phyloP scores from a whole-genome alignment of 75 land plant species.

The Gnetum montanum region DNA sequence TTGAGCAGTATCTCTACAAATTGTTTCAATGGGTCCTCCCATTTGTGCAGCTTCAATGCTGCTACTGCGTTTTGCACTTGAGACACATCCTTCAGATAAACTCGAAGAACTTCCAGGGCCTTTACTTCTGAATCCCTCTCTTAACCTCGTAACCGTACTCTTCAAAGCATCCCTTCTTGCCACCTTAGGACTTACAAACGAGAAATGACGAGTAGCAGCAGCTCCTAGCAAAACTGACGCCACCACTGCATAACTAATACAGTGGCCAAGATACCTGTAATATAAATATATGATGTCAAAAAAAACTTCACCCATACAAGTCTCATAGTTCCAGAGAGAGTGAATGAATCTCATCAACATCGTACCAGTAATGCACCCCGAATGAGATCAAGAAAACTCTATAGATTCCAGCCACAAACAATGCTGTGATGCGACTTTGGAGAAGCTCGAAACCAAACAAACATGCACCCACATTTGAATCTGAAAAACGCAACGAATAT shows the following conservation, averaged over 20 bases:
- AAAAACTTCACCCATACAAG: too few relatives aligned
- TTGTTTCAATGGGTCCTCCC: constrained; percentile 42
- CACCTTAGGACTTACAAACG: constrained; percentile 60
- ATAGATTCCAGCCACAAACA: constrained; percentile 85
- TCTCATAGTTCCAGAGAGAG: too few relatives aligned
- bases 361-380: constrained; percentile 97
- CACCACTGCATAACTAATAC: constrained; percentile 94
- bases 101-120: constrained; percentile 84
- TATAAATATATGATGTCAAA: background rate
- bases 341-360: background rate
- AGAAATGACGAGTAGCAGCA: constrained; percentile 71
- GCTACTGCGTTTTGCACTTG: constrained; percentile 82
- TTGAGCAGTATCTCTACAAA: constrained; percentile 25
- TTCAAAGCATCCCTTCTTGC: constrained; percentile 91
- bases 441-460: constrained; percentile 92
- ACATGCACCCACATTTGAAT: constrained; percentile 93
- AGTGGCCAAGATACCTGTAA: constrained; percentile 94
- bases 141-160: constrained; percentile 84
- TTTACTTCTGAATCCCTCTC: constrained; percentile 83
- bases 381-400: constrained; percentile 90
- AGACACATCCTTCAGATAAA: constrained; percentile 95
- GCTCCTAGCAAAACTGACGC: constrained; percentile 91
- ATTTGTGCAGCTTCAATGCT: constrained; percentile 78
- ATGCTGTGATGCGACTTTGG: constrained; percentile 70
- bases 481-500: constrained; percentile 23